Evolutionary conservation across 2,329 filamentous ascomycete genomes (phyloP), one percentile per base, ranked within the genome.

Genomic region (Penicillium sp.): DNA sequence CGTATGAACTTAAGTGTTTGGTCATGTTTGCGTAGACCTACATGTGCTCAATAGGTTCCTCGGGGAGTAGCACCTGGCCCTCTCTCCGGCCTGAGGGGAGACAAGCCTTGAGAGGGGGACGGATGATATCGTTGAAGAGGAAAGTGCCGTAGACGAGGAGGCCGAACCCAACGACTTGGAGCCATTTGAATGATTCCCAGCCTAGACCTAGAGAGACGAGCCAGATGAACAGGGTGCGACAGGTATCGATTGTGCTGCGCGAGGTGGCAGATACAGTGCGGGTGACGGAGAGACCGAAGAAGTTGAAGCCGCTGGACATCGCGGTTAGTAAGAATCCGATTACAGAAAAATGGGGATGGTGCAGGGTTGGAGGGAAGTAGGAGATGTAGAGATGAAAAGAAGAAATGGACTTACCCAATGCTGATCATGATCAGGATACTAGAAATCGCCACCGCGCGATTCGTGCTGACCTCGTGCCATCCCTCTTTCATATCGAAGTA

Each of bases 171-270:
- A 87, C 76, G 15, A 99, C 92, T 79, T 99, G 95, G 7, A 99
- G 86, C 90, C 92, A 96, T 80, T 98, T 98, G 86, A 99, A 98
- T 0, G 88, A 89, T 81, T 99, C 95, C 95, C 95, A 99, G 63
- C 93, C 93, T 2, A 99, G 86, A 4, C 91, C 92, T 4, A 99
- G 86, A 19, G 92, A 96, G 15, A 97, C 91, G 30, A 99, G 85
- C 95, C 95, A 99, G 79, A 99, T 98, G 81, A 99, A 98, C 1
- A 99, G 86, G 0, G 95, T 99, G 44, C 94, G 89, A 83, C 93
- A 98, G 0, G 95, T 99, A 78, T 99, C 95, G 71, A 99, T 98
- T 35, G 94, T 98, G 35, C 92, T 96, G 64, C 95, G 88, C 1
- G 94, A 92, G 0, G 95, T 99, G 12, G 95, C 95, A 65, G 91